phyloP scores from a whole-genome alignment of 306 rosid genomes.

The Phaseolus lunatus region DNA sequence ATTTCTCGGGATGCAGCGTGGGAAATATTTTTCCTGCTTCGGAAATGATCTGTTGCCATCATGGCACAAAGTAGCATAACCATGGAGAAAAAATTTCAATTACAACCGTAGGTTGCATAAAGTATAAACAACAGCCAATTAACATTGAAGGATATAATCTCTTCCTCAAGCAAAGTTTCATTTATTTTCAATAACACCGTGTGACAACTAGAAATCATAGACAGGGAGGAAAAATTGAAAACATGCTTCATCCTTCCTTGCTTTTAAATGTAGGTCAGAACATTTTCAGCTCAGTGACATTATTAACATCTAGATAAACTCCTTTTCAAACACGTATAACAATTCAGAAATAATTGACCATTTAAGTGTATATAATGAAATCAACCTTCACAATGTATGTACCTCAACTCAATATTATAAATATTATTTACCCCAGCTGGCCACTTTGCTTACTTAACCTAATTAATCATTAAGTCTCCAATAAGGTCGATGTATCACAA shows the following conservation, averaged over 20 bases:
- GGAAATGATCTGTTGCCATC: constrained; percentile 62
- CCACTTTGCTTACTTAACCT: constrained; percentile 5
- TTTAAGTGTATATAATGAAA: neutral
- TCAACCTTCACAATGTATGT: constrained; percentile 2
- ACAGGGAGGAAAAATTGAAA: constrained; percentile 19
- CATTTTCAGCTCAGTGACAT: constrained; percentile 31
- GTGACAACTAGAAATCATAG: constrained; percentile 20
- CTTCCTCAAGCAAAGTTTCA: constrained; percentile 25
- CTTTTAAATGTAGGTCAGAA: constrained; percentile 19
- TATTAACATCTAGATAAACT: neutral
- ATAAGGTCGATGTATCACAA: constrained; percentile 25
- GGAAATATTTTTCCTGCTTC: constrained; percentile 70
- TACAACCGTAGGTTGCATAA: constrained; percentile 22
- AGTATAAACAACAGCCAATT: constrained; percentile 37
- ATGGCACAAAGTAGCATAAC: constrained; percentile 33
- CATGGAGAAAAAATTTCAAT: constrained; percentile 35
- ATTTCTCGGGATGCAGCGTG: constrained; percentile 77
- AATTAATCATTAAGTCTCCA: constrained; percentile 1
- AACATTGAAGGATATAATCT: constrained; percentile 17
- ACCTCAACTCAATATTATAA: neutral
- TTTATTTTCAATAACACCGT: constrained; percentile 33
- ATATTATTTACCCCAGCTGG: neutral
- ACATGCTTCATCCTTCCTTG: constrained; percentile 14
- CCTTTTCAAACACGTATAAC: constrained; percentile 12
- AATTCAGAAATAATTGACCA: neutral